Conservation (phyloP, 208 protist genomes). For the Acanthamoeba castellanii region DNA sequence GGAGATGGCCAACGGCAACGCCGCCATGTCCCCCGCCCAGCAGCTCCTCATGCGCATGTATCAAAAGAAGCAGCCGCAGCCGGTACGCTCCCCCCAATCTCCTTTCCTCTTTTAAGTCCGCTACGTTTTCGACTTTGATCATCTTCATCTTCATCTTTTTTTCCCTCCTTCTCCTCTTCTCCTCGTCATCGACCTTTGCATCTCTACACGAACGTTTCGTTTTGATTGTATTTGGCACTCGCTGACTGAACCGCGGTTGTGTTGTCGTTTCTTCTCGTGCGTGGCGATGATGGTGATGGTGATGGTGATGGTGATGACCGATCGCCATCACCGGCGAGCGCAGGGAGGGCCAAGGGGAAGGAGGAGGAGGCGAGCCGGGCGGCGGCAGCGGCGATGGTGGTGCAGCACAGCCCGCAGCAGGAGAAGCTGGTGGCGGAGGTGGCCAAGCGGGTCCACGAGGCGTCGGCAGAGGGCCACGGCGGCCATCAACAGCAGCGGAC, state of each 20-base stretch:
- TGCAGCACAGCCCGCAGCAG: slow-evolving; percentile 26
- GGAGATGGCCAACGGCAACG: background rate
- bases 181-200: background rate
- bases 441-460: background rate
- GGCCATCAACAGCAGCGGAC: background rate
- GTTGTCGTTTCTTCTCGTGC: background rate
- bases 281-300: background rate
- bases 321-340: background rate
- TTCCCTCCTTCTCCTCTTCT: background rate
- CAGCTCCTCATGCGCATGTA: slow-evolving; percentile 48
- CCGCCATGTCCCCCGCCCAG: slow-evolving; percentile 8
- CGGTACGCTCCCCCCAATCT: background rate
- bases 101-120: no score
- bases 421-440: slow-evolving; percentile 40
- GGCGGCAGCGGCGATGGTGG: background rate
- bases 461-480: background rate
- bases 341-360: background rate
- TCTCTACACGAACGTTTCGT: background rate
- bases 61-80: slow-evolving; percentile 22
- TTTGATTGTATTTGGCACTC: background rate
- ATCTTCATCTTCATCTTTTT: background rate
- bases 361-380: background rate
- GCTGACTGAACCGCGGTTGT: background rate
- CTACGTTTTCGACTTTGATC: background rate
- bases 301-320: background rate